Percentiles rank a stretch among this genome's conserved stretches.
Evolutionary conservation across 371 early-diverging fungal species (phyloP).

Genomic region (Dichotomocladium elegans): DNA sequence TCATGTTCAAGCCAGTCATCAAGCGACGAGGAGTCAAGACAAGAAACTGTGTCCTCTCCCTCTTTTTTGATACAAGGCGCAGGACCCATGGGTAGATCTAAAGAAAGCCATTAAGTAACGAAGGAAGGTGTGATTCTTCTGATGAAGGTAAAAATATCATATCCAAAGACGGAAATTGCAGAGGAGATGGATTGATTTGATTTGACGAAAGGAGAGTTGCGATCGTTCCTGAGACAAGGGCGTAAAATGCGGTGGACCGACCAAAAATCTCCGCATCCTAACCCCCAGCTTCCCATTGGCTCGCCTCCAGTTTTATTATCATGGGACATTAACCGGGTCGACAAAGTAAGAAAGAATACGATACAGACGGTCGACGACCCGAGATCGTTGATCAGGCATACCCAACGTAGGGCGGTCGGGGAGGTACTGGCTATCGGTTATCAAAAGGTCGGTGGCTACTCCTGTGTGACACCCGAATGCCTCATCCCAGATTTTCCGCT

Average conservation of each 20-base stretch:
- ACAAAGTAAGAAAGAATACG: background rate
- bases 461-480: conserved; percentile 10
- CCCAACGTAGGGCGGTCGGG: background rate
- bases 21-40: conserved; percentile 10
- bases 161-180: background rate
- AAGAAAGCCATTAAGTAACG: background rate
- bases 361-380: background rate
- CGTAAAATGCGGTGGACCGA: background rate
- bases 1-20: conserved; percentile 37
- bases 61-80: background rate
- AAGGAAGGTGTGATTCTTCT: background rate
- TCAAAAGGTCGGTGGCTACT: conserved; percentile 8
- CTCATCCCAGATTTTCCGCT: conserved; percentile 6
- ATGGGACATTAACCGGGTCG: background rate
- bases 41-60: background rate
- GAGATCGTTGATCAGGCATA: background rate
- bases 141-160: too few species aligned
- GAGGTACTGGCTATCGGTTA: conserved; percentile 4
- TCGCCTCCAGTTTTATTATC: background rate
- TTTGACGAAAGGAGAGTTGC: background rate
- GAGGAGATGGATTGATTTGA: background rate
- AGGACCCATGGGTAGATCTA: background rate
- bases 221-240: background rate
- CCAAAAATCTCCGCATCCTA: background rate
- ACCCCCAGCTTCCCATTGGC: too few species aligned